These are phyloP conservation scores for Mycena leptocephala DNA, from an alignment of 768 basidiomycete genomes.

Conservation along the genomic window DNA sequence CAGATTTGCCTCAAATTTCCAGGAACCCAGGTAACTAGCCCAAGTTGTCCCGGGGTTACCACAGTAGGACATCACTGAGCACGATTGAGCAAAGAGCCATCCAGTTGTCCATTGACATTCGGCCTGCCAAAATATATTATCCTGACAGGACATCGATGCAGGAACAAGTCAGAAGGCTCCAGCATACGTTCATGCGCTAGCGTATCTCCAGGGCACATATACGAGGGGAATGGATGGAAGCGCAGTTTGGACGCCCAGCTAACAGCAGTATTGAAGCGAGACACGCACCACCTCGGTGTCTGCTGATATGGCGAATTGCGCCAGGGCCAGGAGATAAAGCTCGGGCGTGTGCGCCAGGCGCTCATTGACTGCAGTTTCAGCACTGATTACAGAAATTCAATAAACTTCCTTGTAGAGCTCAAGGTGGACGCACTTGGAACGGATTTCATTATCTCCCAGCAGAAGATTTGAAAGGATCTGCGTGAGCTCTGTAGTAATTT, in stretches of 20 bases:
- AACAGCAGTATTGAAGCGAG: background rate
- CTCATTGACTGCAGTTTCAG: slow-evolving; percentile 88
- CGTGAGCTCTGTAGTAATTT: slow-evolving; percentile 83
- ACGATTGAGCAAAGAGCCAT: background rate
- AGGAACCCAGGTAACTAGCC: background rate
- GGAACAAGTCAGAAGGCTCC: background rate
- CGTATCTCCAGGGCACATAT: background rate
- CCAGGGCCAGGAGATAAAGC: slow-evolving; percentile 83
- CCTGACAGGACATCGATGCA: slow-evolving; percentile 3
- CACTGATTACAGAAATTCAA: slow-evolving; percentile 55
- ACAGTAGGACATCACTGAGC: no score
- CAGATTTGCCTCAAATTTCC: background rate
- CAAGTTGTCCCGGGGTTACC: background rate
- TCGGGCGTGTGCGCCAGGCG: slow-evolving; percentile 85
- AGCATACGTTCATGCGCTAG: background rate
- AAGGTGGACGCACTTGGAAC: slow-evolving; percentile 67
- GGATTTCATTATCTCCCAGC: slow-evolving; percentile 87
- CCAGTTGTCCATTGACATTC: no score
- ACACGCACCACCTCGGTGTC: slow-evolving; percentile 85
- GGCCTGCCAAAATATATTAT: no score
- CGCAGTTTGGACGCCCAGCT: background rate
- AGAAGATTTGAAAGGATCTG: slow-evolving; percentile 91
- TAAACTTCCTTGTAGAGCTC: slow-evolving; percentile 3
- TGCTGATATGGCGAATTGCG: slow-evolving; percentile 84
- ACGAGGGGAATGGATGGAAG: background rate